Conservation (phyloP, 164 flowering plant genomes). For the Houttuynia cordata region DNA sequence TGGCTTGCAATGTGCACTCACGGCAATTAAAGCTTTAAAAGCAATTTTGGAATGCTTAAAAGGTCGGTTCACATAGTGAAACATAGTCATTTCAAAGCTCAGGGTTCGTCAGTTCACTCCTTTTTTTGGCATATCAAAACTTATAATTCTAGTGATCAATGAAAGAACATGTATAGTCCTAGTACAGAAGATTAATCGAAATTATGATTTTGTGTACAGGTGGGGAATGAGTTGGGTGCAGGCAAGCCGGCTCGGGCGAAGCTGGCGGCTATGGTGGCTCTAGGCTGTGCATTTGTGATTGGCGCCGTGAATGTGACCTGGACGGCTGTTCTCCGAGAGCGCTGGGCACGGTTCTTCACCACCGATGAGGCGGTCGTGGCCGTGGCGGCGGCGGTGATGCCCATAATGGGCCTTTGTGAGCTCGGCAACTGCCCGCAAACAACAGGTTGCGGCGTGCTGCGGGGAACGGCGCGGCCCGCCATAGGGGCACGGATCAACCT, state of each 20-base stretch:
- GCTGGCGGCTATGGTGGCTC: conserved; percentile 75
- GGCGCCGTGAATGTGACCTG: conserved; percentile 64
- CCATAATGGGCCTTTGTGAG: conserved; percentile 83
- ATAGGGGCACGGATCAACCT: conserved; percentile 77
- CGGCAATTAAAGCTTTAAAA: too few species aligned
- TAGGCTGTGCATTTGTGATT: conserved; percentile 63
- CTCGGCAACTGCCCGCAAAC: conserved; percentile 97
- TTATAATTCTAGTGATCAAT: too few species aligned
- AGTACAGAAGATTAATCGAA: too few species aligned
- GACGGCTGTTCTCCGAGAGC: conserved; percentile 52
- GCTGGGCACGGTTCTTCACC: conserved; percentile 76
- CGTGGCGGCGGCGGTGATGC: conserved; percentile 73
- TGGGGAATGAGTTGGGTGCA: conserved; percentile 92
- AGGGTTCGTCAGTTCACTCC: too few species aligned
- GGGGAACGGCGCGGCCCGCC: conserved; percentile 81
- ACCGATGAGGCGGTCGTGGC: conserved; percentile 40
- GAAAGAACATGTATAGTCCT: too few species aligned
- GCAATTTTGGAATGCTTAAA: too few species aligned
- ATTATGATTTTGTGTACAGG: too few species aligned
- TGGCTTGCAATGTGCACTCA: too few species aligned
- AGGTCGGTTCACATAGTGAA: too few species aligned
- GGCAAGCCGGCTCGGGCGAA: conserved; percentile 77
- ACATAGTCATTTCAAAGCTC: too few species aligned
- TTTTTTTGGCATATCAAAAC: too few species aligned
- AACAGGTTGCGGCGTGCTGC: conserved; percentile 87